These are phyloP conservation scores for Raffaelea arxii DNA, from an alignment of 2,329 filamentous ascomycete species.

Conservation along the genomic window DNA sequence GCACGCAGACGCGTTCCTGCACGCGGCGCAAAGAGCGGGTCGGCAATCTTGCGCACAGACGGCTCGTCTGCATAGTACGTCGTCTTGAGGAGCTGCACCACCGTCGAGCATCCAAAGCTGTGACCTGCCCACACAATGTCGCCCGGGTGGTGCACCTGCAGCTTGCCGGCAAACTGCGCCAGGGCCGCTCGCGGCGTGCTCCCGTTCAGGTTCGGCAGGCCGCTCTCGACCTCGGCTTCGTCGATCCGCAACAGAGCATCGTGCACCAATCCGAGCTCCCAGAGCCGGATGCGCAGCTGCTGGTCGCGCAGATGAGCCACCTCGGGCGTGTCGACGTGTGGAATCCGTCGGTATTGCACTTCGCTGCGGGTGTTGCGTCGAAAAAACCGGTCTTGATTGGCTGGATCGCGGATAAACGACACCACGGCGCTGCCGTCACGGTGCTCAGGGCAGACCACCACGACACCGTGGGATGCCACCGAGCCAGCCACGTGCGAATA, in stretches of 20 bases:
- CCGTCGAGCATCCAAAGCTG: conserved; percentile 68
- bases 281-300: conserved; percentile 65
- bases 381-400: conserved; percentile 30
- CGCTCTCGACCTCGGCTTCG: conserved; percentile 34
- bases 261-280: conserved; percentile 66
- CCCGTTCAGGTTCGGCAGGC: conserved; percentile 42
- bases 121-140: conserved; percentile 69
- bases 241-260: conserved; percentile 61
- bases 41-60: conserved; percentile 35
- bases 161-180: conserved; percentile 45
- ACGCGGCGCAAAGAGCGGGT: conserved; percentile 52
- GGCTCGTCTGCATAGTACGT: conserved; percentile 55
- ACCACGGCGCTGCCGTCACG: conserved; percentile 71
- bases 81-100: conserved; percentile 69
- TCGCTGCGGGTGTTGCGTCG: conserved; percentile 21
- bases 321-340: conserved; percentile 56
- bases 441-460: conserved; percentile 75
- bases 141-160: conserved; percentile 63
- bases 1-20: conserved; percentile 43
- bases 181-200: conserved; percentile 38
- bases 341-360: conserved; percentile 40
- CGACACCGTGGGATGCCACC: conserved; percentile 68
- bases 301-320: conserved; percentile 58
- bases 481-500: conserved; percentile 78
- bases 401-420: conserved; percentile 58